A percentile compares a stretch with the other conserved stretches of the same genome.
phyloP scores from a whole-genome alignment of 2,329 filamentous ascomycete genomes.

The Tympanopsis confertula region DNA sequence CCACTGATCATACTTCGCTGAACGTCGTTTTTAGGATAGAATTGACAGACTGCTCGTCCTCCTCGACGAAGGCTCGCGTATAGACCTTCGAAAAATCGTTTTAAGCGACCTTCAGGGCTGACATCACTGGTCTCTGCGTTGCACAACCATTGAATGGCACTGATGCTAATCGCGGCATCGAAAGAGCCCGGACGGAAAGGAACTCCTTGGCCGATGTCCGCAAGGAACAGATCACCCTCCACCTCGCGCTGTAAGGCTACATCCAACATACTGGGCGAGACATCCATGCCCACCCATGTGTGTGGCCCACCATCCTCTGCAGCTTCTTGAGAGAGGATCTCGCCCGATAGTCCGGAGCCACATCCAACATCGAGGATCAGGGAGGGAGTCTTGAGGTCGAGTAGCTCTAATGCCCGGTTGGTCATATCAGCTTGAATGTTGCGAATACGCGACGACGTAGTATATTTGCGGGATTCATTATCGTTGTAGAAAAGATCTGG shows the following conservation, averaged over 20 bases:
- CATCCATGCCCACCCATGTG: constrained; percentile 94
- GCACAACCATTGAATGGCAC: constrained; percentile 95
- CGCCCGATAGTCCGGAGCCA: constrained; percentile 84
- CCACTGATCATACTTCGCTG: constrained; percentile 86
- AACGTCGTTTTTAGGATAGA: constrained; percentile 90
- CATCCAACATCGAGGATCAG: constrained; percentile 95
- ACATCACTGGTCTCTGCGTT: constrained; percentile 87
- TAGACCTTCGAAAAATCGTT: constrained; percentile 82
- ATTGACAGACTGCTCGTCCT: constrained; percentile 86
- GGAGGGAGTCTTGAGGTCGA: constrained; percentile 67
- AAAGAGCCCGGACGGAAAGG: constrained; percentile 88
- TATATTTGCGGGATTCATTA: constrained; percentile 91
- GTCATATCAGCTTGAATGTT: constrained; percentile 95
- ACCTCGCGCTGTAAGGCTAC: constrained; percentile 83
- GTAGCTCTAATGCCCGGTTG: constrained; percentile 79
- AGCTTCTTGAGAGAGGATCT: constrained; percentile 69
- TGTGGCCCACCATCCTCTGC: constrained; percentile 72
- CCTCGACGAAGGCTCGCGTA: constrained; percentile 77
- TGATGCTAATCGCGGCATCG: constrained; percentile 89
- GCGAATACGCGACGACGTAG: constrained; percentile 86
- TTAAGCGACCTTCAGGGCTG: constrained; percentile 63
- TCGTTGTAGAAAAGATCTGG: constrained; percentile 98
- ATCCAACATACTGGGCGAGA: constrained; percentile 92
- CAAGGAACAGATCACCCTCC: constrained; percentile 84
- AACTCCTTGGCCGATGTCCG: constrained; percentile 89